phyloP scores from a whole-genome alignment of 2,329 filamentous ascomycete species.

The Paecilomyces sp. region DNA sequence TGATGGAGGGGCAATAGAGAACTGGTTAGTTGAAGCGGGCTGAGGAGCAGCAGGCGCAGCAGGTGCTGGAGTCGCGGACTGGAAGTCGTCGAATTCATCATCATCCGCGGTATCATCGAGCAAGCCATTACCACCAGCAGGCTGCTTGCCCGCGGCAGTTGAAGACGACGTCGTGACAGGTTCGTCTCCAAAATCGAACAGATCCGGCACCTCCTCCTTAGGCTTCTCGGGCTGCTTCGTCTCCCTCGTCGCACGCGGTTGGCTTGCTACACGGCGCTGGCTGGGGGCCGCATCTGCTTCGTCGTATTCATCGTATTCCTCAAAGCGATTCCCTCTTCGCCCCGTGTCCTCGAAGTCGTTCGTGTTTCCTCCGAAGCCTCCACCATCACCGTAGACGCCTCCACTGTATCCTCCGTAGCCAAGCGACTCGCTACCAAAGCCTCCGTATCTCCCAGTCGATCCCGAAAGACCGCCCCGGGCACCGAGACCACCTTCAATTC shows the following conservation, averaged over 20 bases:
- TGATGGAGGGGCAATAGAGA: slow-evolving; percentile 38
- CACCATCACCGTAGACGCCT: slow-evolving; percentile 88
- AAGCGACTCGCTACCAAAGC: slow-evolving; percentile 75
- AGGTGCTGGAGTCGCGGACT: slow-evolving; percentile 62
- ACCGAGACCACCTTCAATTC: slow-evolving; percentile 74
- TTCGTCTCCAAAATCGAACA: slow-evolving; percentile 85
- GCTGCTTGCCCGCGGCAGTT: slow-evolving; percentile 35
- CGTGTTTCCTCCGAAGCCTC: slow-evolving; percentile 76
- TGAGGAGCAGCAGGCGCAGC: slow-evolving; percentile 14
- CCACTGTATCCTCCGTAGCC: slow-evolving; percentile 62
- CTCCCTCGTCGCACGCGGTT: slow-evolving; percentile 31
- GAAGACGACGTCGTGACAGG: slow-evolving; percentile 42
- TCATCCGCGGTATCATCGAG: slow-evolving; percentile 53
- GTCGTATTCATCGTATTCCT: slow-evolving; percentile 96
- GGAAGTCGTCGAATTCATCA: slow-evolving; percentile 96
- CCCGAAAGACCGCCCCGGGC: slow-evolving; percentile 52
- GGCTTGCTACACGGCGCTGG: slow-evolving; percentile 44
- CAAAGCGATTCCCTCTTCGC: slow-evolving; percentile 66
- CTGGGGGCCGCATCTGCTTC: slow-evolving; percentile 57
- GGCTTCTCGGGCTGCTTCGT: slow-evolving; percentile 61
- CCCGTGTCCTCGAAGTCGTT: slow-evolving; percentile 63
- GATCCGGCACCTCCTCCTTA: slow-evolving; percentile 68
- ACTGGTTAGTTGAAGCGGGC: slow-evolving; percentile 27
- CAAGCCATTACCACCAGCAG: slow-evolving; percentile 42
- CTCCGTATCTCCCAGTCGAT: slow-evolving; percentile 64